These are phyloP conservation scores for Tylopilus sp. DNA, from an alignment of 768 basidiomycete species.

Conservation along the genomic window DNA sequence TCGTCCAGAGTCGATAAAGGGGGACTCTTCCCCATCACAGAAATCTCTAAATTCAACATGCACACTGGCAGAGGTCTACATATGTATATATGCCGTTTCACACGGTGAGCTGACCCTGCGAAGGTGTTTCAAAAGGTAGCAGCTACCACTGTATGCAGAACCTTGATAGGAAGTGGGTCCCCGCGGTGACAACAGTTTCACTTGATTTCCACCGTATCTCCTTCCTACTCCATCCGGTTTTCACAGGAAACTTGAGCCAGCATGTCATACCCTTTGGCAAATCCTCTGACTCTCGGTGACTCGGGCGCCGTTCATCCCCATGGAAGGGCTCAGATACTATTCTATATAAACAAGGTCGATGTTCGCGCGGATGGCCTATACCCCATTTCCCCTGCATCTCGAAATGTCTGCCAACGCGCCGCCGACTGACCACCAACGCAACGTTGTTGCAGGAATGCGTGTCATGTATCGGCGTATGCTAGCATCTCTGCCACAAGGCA, in stretches of 20 bases:
- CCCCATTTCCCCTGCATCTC: neutral
- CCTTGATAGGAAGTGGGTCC: too few species aligned
- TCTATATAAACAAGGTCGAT: neutral
- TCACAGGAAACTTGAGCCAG: neutral
- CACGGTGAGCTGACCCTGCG: too few species aligned
- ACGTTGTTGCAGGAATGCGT: slow-evolving; percentile 2
- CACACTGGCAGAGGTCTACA: too few species aligned
- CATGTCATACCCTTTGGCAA: too few species aligned
- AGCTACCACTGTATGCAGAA: too few species aligned
- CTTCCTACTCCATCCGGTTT: neutral
- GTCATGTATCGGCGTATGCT: fast-evolving
- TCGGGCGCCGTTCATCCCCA: neutral
- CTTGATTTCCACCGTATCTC: too few species aligned
- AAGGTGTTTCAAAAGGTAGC: too few species aligned
- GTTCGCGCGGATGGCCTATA: neutral
- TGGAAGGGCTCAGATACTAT: neutral
- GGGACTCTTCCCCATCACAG: too few species aligned
- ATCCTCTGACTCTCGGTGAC: neutral
- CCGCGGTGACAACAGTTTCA: too few species aligned
- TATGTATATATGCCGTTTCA: too few species aligned
- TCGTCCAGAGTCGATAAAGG: too few species aligned
- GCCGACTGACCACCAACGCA: slow-evolving; percentile 15
- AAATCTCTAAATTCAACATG: too few species aligned
- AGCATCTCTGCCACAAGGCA: neutral
- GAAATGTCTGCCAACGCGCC: slow-evolving; percentile 2